Percentiles rank a stretch among this genome's conserved stretches.
phyloP scores from a whole-genome alignment of 1,284 basidiomycete genomes.

The Lignosus rhinocerotis region DNA sequence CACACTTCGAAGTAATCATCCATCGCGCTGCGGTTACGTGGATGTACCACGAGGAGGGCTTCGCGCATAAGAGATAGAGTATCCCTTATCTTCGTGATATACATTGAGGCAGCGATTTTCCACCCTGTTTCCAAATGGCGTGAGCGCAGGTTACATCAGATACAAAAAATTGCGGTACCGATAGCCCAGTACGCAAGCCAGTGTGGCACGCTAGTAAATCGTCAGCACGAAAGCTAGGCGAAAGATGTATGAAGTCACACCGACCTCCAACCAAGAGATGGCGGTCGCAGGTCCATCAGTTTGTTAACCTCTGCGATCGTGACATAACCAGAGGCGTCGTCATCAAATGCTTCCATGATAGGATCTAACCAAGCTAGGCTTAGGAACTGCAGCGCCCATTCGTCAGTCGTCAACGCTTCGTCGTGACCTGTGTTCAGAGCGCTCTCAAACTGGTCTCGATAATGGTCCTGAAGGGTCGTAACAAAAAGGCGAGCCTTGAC shows the following conservation, averaged over 20 bases:
- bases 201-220: constrained; percentile 7
- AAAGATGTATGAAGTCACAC: neutral
- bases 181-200: constrained; percentile 25
- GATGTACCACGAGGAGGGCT: constrained; percentile 11
- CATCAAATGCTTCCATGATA: constrained; percentile 34
- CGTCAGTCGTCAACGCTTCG: constrained; percentile 7
- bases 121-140: constrained; percentile 23
- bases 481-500: constrained; percentile 18
- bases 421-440: neutral
- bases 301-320: constrained; percentile 31
- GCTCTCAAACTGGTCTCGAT: constrained; percentile 20
- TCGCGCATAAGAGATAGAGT: constrained; percentile 21
- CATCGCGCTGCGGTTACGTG: constrained; percentile 21
- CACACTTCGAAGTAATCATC: constrained; percentile 18
- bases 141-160: too few species aligned
- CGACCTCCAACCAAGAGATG: constrained; percentile 15
- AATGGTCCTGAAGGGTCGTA: constrained; percentile 30
- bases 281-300: constrained; percentile 13
- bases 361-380: constrained; percentile 19
- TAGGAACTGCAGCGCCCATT: constrained; percentile 27
- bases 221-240: neutral
- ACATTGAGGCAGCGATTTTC: constrained; percentile 19
- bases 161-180: neutral
- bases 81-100: constrained; percentile 23
- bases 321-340: constrained; percentile 35